Percentiles rank a stretch among this genome's conserved stretches.
Evolutionary conservation across 2,329 filamentous ascomycete genomes (phyloP).

Genomic region (Stachybotrys elegans): DNA sequence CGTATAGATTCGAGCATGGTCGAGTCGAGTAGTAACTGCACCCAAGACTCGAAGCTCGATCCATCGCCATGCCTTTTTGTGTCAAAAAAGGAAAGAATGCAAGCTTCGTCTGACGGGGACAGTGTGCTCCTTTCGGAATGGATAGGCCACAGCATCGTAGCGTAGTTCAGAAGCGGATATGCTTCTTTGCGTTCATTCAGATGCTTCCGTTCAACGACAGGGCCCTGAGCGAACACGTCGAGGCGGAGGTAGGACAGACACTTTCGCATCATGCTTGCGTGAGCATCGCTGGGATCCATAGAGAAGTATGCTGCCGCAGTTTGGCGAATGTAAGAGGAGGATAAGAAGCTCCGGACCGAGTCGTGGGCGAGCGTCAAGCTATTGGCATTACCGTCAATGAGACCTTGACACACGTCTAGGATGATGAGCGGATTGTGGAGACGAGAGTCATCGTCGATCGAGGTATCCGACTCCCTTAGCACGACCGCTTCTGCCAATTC

Average conservation of each 20-base stretch:
- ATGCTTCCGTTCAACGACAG: not conserved
- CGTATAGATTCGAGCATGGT: slow-evolving; percentile 6
- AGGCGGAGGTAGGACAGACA: slow-evolving; percentile 15
- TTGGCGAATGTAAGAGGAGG: slow-evolving; percentile 11
- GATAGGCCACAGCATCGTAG: slow-evolving; percentile 13
- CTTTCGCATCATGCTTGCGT: slow-evolving; percentile 16
- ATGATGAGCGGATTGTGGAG: slow-evolving; percentile 12
- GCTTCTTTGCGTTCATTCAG: slow-evolving; percentile 4
- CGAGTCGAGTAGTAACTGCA: slow-evolving; percentile 13
- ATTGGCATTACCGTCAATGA: slow-evolving; percentile 9
- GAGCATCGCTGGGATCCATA: slow-evolving; percentile 7
- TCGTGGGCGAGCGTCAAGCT: slow-evolving; percentile 17
- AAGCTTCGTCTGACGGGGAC: slow-evolving; percentile 9
- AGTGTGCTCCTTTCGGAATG: slow-evolving; percentile 13
- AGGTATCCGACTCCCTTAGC: slow-evolving; percentile 15
- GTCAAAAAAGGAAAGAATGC: slow-evolving; percentile 15
- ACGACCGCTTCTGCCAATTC: slow-evolving; percentile 22
- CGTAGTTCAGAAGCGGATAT: slow-evolving; percentile 13
- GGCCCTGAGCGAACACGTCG: slow-evolving; percentile 11
- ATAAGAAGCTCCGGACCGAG: slow-evolving; percentile 16
- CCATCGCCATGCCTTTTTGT: slow-evolving; percentile 11
- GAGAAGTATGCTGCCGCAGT: slow-evolving; percentile 14
- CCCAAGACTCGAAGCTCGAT: slow-evolving; percentile 17
- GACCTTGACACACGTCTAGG: slow-evolving; percentile 14
- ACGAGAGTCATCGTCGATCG: slow-evolving; percentile 18